Percentiles rank a stretch among this genome's conserved stretches.
Conservation (phyloP, 2,329 filamentous ascomycete species). For the Penicillium olsonii region DNA sequence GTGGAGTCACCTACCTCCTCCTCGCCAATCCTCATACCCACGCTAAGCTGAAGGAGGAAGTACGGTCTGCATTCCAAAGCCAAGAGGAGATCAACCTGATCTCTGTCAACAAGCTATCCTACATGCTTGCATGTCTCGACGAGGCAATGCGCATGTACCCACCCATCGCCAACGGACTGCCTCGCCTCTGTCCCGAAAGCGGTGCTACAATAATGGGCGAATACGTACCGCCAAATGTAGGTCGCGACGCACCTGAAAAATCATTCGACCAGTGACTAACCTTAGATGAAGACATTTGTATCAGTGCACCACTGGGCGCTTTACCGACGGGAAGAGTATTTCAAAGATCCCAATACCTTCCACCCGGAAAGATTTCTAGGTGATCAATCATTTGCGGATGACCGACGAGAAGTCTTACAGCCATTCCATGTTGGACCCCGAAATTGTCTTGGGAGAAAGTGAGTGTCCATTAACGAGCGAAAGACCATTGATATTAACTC, state of each 20-base stretch:
- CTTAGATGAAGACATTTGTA: constrained; percentile 40
- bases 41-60: constrained; percentile 39
- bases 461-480: constrained; percentile 21
- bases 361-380: constrained; percentile 47
- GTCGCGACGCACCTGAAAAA: background rate
- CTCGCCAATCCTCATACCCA: constrained; percentile 34
- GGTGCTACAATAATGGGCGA: constrained; percentile 23
- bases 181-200: constrained; percentile 21
- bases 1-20: constrained; percentile 46
- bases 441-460: constrained; percentile 56
- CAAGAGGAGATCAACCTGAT: constrained; percentile 44
- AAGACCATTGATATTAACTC: background rate
- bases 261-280: background rate
- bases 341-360: constrained; percentile 48
- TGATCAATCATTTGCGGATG: constrained; percentile 38
- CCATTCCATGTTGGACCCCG: constrained; percentile 53
- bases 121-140: constrained; percentile 46
- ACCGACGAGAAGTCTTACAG: constrained; percentile 49
- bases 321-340: constrained; percentile 49
- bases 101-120: constrained; percentile 34
- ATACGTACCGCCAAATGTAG: constrained; percentile 23
- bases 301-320: constrained; percentile 49
- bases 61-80: constrained; percentile 39
- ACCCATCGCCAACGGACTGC: constrained; percentile 27
- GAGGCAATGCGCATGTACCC: constrained; percentile 49